A percentile compares a stretch with the other conserved stretches of the same genome.
Conservation (phyloP, 805 yeast species). For the Phaffomyces thermotolerans region DNA sequence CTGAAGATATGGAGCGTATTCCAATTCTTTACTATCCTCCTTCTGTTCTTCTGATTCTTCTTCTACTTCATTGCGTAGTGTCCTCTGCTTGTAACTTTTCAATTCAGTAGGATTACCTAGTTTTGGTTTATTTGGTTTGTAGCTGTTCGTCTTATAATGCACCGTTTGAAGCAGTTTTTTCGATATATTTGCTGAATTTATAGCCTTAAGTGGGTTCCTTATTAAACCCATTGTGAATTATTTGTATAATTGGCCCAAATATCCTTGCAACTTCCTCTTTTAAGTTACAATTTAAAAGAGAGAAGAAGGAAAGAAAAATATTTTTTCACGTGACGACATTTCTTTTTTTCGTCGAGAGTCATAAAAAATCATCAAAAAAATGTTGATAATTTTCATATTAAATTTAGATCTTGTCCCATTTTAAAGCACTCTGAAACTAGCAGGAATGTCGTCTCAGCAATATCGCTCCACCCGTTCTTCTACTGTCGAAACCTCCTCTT, state of each 20-base stretch:
- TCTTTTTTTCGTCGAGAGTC: no score
- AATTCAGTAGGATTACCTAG: slow-evolving; percentile 7
- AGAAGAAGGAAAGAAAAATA: no score
- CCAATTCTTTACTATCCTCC: background rate
- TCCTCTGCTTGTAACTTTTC: slow-evolving; percentile 1
- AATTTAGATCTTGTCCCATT: background rate
- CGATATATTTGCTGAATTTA: no score
- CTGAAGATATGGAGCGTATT: slow-evolving; percentile 1
- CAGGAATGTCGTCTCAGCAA: slow-evolving; percentile 38
- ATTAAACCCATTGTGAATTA: no score
- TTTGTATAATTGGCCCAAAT: no score
- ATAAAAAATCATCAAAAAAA: no score
- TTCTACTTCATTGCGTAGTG: background rate
- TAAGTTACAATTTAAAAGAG: no score
- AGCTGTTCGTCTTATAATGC: background rate
- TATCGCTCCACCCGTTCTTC: slow-evolving; percentile 79
- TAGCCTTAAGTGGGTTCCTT: no score
- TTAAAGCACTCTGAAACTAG: background rate
- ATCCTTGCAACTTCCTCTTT: no score
- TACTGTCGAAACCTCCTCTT: slow-evolving; percentile 44
- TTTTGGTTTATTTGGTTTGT: slow-evolving; percentile 3
- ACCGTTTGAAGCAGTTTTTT: background rate
- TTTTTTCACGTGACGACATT: no score
- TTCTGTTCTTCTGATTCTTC: background rate
- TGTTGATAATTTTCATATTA: no score